Evolutionary conservation across 2,329 filamentous ascomycete species (phyloP), one percentile per base, ranked within the genome.

Genomic region (Monosporascus sp.): DNA sequence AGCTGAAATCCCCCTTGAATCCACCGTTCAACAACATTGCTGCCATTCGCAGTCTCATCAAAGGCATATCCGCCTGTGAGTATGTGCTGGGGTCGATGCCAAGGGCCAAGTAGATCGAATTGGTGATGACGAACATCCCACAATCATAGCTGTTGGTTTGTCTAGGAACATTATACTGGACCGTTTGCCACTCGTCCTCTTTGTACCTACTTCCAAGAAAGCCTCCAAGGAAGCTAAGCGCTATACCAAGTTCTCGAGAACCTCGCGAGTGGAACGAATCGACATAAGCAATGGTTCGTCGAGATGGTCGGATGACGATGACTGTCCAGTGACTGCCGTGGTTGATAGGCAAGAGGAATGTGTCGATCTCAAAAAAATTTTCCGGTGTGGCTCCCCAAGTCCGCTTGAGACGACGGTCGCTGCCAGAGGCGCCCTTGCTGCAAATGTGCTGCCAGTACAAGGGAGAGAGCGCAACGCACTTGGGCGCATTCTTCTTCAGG

Each of bases 81-180:
- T 87, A 84, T 3, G 67, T 66, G 52, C 73, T 69, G 2, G 81
- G 79, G 54, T 76, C 77, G 18, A 83, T 59, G 1, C 80, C 80
- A 35, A 83, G 63, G 0, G 78, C 74, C 37, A 84, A 62, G 52
- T 83, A 88, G 48, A 90, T 78, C 17, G 81, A 85, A 63, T 92
- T 93, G 18, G 88, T 81, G 59, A 89, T 83, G 15, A 86, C 82
- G 65, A 90, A 89, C 3, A 90, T 81, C n/a, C 89, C 89, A 60
- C 89, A 92, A 65, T 92, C 89, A 63, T 80, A 83, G 1, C 79
- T 78, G 63, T 92, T 92, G 25, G 71, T 75, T 67, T 92, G 88
- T 3, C 58, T 62, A 0, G 81, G 77, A 37, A 80, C 81, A 17
- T 70, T 67, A 45, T 78, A 74, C n/a, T 70, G 65, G 7, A 79